These are phyloP conservation scores for Sambucus nigra DNA, from an alignment of 129 eudicot genomes.

Conservation along the genomic window DNA sequence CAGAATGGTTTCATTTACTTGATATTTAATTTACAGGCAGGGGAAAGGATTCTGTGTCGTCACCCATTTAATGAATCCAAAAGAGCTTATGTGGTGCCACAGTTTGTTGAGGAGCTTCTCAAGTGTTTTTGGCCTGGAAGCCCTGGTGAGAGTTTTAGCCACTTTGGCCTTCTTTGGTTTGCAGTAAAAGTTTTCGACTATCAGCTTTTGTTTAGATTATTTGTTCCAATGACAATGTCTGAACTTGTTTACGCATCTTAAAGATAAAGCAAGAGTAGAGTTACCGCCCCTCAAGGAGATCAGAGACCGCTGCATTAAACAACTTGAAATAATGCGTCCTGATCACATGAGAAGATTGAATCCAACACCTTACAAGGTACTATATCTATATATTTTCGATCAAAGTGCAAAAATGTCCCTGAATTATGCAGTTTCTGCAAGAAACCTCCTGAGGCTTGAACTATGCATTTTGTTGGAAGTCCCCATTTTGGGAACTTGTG, in stretches of 20 bases:
- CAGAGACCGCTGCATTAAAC: conserved; percentile 73
- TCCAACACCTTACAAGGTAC: conserved; percentile 99
- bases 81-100: conserved; percentile 97
- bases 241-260: conserved; percentile 5
- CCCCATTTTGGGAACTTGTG: no score
- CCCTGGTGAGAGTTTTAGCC: conserved; percentile 38
- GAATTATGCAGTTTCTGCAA: no score
- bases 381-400: neutral
- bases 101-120: conserved; percentile 87
- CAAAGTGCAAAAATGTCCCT: no score
- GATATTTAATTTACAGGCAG: conserved; percentile 38
- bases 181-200: neutral
- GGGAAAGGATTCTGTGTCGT: conserved; percentile 80
- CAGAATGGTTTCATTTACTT: neutral
- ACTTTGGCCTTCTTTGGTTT: neutral
- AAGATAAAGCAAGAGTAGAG: conserved; percentile 71
- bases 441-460: no score
- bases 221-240: neutral
- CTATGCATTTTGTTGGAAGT: no score
- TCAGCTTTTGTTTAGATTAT: neutral
- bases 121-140: conserved; percentile 93
- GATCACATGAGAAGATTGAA: conserved; percentile 98
- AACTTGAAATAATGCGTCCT: conserved; percentile 80
- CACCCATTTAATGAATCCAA: conserved; percentile 95
- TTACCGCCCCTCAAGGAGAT: conserved; percentile 66